Base-by-base conservation (phyloP, 2,329 filamentous ascomycete genomes). In the Curvularia sp. region DNA sequence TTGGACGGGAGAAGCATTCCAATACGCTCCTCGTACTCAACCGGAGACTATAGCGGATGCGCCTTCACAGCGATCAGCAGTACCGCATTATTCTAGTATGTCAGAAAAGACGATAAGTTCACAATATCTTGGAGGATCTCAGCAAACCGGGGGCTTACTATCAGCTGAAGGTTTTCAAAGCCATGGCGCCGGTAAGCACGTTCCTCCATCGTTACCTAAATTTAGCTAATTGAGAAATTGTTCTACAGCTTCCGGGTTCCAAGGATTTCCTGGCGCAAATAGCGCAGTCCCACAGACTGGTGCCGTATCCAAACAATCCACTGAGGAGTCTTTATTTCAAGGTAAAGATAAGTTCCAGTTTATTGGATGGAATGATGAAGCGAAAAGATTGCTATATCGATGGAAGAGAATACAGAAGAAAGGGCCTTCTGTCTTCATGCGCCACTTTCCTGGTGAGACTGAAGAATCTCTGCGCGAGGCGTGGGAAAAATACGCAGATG, bases 361-460 rank as follows among this genome's bases (percentile, higher is more conserved):
- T 18, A 41, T 45, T 6, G 42, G 42, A 4, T 57, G 54, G 54
- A 42, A 57, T n/a, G 49, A 57, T 15, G 49, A 53, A 23, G 49
- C 54, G 5, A 57, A 57, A 19, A 36, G 32, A 28, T 32, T 21
- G 21, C 15, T 57, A 27, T 57, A 53, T 34, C 27, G 45, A 27
- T 53, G 54, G 54, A 57, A 53, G 23, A 25, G 34, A 7, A 41
- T 53, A 23, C 36, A 36, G 23, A 57, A 48, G 27, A 57, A 57
- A 41, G 54, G 54, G 8, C 38, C 38, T 23, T 15, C 13, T 7
- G 28, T 47, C 25, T 53, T 53, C 30, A 2, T 47, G 15, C 49
- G 48, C 25, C 32, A 47, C 12, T 57, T 57, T 38, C 49, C 54
- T 9, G 49, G 54, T 6, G 54, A 57, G 34, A 57, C 54, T 5